These are phyloP conservation scores for Lachnellula willkommii DNA, from an alignment of 2,329 filamentous ascomycete species.

Conservation along the genomic window DNA sequence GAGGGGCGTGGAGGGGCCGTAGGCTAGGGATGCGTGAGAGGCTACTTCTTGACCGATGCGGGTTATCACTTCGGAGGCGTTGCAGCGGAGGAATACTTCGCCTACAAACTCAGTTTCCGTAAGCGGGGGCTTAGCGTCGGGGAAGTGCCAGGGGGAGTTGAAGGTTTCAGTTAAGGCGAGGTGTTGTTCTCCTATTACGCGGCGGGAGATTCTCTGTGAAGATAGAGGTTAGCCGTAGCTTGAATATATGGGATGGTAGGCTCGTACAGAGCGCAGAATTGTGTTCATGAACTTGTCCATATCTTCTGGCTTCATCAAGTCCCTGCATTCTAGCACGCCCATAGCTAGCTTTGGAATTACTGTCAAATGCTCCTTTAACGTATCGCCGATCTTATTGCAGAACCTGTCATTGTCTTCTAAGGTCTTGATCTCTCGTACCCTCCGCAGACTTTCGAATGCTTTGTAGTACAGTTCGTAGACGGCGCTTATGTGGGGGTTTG, in stretches of 20 bases:
- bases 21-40: conserved; percentile 67
- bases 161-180: conserved; percentile 92
- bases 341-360: conserved; percentile 94
- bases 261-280: conserved; percentile 69
- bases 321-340: conserved; percentile 86
- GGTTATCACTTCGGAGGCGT: conserved; percentile 81
- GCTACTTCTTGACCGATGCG: conserved; percentile 73
- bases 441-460: conserved; percentile 88
- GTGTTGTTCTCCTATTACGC: conserved; percentile 97
- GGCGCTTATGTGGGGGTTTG: conserved; percentile 88
- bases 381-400: conserved; percentile 73
- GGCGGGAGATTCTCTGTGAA: conserved; percentile 76
- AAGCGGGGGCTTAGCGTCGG: conserved; percentile 53
- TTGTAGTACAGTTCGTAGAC: conserved; percentile 97
- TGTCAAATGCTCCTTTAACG: conserved; percentile 79
- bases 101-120: conserved; percentile 78
- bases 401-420: conserved; percentile 86
- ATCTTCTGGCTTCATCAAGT: conserved; percentile 71
- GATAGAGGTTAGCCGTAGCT: background rate
- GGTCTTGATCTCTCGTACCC: conserved; percentile 74
- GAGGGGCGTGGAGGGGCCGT: conserved; percentile 64
- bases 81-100: conserved; percentile 90
- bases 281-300: conserved; percentile 96
- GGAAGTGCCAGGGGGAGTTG: conserved; percentile 83
- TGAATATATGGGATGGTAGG: conserved; percentile 3